Conservation (phyloP, 2,329 filamentous ascomycete genomes). For the Colletotrichum graminicola region DNA sequence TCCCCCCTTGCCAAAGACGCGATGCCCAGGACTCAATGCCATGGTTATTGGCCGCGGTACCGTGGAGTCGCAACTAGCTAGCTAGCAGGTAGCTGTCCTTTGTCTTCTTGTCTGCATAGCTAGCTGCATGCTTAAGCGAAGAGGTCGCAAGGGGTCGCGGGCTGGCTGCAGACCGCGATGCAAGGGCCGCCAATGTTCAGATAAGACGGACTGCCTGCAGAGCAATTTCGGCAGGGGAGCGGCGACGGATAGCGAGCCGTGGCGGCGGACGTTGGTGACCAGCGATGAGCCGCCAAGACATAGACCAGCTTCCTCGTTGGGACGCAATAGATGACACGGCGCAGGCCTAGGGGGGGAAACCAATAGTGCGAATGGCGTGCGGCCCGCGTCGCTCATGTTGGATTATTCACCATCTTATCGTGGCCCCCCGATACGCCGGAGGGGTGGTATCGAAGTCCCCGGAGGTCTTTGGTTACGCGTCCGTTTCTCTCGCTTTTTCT, state of each 20-base stretch:
- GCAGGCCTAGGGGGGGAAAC: conserved; percentile 7
- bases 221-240: conserved; percentile 3
- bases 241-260: background rate
- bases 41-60: background rate
- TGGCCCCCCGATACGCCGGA: background rate
- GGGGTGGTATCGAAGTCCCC: conserved; percentile 8
- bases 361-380: conserved; percentile 37
- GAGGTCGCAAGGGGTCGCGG: background rate
- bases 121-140: conserved; percentile 17
- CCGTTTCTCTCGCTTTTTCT: background rate
- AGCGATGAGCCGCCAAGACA: conserved; percentile 26
- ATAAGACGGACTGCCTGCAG: background rate
- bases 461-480: background rate
- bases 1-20: conserved; percentile 18
- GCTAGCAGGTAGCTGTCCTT: conserved; percentile 11
- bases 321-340: conserved; percentile 28
- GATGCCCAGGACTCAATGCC: conserved; percentile 19
- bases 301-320: conserved; percentile 37
- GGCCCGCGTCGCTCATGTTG: conserved; percentile 1
- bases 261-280: background rate
- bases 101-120: conserved; percentile 1
- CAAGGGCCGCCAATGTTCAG: conserved; percentile 10
- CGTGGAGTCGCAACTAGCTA: conserved; percentile 5
- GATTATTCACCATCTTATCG: conserved; percentile 28
- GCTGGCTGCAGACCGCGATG: background rate